phyloP scores from a whole-genome alignment of 2,329 filamentous ascomycete genomes.

The Lachnellula subtilissima region DNA sequence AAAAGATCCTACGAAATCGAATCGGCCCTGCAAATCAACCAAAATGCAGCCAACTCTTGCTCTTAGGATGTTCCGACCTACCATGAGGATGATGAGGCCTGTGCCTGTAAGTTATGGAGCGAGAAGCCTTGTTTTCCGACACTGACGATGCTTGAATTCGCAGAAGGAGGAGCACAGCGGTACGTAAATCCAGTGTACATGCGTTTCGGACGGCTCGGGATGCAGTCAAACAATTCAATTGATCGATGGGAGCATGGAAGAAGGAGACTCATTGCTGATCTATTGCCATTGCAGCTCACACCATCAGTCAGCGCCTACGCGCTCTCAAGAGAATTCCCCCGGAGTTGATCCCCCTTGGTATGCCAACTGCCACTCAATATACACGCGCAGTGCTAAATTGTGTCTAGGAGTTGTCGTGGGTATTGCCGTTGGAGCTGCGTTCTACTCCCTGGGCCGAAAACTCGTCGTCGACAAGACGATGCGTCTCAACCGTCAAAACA shows the following conservation, averaged over 20 bases:
- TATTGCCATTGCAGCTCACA: slow-evolving; percentile 64
- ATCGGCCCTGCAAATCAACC: slow-evolving; percentile 15
- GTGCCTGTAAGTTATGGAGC: slow-evolving; percentile 59
- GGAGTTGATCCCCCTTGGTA: slow-evolving; percentile 93
- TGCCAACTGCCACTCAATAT: slow-evolving; percentile 31
- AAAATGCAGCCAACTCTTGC: slow-evolving; percentile 48
- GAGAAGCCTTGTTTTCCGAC: slow-evolving; percentile 7
- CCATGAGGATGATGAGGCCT: slow-evolving; percentile 62
- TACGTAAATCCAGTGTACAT: slow-evolving; percentile 40
- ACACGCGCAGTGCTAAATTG: slow-evolving; percentile 24
- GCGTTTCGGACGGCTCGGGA: slow-evolving; percentile 6
- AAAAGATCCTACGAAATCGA: slow-evolving; percentile 10
- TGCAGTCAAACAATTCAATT: slow-evolving; percentile 11
- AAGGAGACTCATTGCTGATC: slow-evolving; percentile 16
- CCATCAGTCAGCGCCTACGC: slow-evolving; percentile 90
- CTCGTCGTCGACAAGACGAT: slow-evolving; percentile 87
- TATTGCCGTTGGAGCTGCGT: slow-evolving; percentile 75
- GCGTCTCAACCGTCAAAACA: slow-evolving; percentile 68
- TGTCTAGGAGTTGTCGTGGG: slow-evolving; percentile 69
- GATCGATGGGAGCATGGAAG: not conserved
- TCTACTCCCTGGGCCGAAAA: slow-evolving; percentile 79
- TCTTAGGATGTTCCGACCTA: slow-evolving; percentile 63
- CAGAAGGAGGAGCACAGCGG: slow-evolving; percentile 64
- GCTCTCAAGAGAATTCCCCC: slow-evolving; percentile 84
- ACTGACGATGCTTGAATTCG: slow-evolving; percentile 29